Percentiles rank a stretch among this genome's conserved stretches.
phyloP scores from a whole-genome alignment of 2,329 filamentous ascomycete genomes.

The Bipolaris oryzae region DNA sequence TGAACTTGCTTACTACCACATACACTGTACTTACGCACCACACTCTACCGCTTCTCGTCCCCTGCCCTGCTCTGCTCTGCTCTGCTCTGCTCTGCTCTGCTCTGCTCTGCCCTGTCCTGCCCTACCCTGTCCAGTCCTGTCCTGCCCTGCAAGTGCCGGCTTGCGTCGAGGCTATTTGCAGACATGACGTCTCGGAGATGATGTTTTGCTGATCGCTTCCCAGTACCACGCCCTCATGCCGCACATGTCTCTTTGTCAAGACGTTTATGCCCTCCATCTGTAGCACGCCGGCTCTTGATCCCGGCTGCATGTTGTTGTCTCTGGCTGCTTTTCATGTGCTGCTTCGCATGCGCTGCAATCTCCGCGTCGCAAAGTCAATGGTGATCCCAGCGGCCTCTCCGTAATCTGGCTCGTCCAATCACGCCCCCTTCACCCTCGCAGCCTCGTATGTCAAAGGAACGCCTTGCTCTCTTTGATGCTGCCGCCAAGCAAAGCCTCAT shows the following conservation, averaged over 20 bases:
- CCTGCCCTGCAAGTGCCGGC: conserved; percentile 4
- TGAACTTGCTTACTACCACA: neutral
- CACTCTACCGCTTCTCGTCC: conserved; percentile 1
- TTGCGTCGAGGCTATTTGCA: conserved; percentile 6
- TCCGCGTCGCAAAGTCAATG: conserved; percentile 30
- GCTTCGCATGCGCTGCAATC: conserved; percentile 18
- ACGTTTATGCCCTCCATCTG: neutral
- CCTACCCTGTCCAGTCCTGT: neutral
- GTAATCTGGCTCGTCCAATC: conserved; percentile 22
- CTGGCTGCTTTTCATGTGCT: conserved; percentile 1
- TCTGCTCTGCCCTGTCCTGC: too few species aligned
- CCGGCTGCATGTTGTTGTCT: conserved; percentile 3
- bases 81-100: too few species aligned
- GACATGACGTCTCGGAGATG: neutral
- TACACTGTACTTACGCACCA: neutral
- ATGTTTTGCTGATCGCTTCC: conserved; percentile 10
- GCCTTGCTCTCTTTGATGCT: neutral
- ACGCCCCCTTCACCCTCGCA: conserved; percentile 8
- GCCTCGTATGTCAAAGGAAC: neutral
- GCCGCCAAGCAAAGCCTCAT: neutral
- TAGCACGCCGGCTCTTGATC: conserved; percentile 1
- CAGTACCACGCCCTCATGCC: conserved; percentile 3
- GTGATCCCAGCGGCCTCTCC: conserved; percentile 8
- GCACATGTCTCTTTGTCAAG: neutral
- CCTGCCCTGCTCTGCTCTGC: too few species aligned